These are phyloP conservation scores for Lecanicillium sp. DNA, from an alignment of 2,329 filamentous ascomycete genomes.

Conservation along the genomic window DNA sequence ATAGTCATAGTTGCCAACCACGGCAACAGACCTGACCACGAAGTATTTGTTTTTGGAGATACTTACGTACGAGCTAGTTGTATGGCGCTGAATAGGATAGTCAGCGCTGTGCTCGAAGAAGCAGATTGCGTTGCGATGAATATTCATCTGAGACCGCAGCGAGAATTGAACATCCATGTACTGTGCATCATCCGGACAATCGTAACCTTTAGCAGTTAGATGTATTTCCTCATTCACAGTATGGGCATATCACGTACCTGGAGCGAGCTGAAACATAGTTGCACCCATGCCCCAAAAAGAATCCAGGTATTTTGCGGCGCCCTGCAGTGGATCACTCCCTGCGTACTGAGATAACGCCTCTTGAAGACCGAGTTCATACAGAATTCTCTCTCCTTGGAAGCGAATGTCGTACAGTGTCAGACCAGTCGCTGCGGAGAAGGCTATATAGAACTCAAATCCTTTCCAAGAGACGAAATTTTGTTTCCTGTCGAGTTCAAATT, in stretches of 20 bases:
- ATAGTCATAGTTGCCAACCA: slow-evolving; percentile 48
- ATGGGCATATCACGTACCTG: not conserved
- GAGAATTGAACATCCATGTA: slow-evolving; percentile 40
- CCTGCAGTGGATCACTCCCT: slow-evolving; percentile 37
- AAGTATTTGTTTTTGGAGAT: slow-evolving; percentile 41
- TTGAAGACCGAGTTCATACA: slow-evolving; percentile 49
- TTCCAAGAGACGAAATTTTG: slow-evolving; percentile 13
- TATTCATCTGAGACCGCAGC: slow-evolving; percentile 31
- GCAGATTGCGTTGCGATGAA: slow-evolving; percentile 44
- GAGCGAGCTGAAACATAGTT: slow-evolving; percentile 35
- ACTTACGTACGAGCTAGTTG: slow-evolving; percentile 28
- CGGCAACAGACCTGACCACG: slow-evolving; percentile 36
- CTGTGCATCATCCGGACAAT: slow-evolving; percentile 43
- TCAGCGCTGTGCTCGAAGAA: slow-evolving; percentile 45
- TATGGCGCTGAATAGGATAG: slow-evolving; percentile 43
- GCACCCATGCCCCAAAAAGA: slow-evolving; percentile 39
- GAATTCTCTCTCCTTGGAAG: slow-evolving; percentile 45
- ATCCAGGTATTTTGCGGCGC: slow-evolving; percentile 38
- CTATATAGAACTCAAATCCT: slow-evolving; percentile 5
- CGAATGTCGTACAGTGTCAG: slow-evolving; percentile 38
- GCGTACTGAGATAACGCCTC: slow-evolving; percentile 48
- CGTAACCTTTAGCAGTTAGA: slow-evolving; percentile 28
- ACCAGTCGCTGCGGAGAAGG: slow-evolving; percentile 1
- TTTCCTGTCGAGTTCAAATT: slow-evolving; percentile 10
- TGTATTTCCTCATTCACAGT: not conserved